Evolutionary conservation across 2,329 filamentous ascomycete genomes (phyloP).

Genomic region (Arthrobotrys conoides): DNA sequence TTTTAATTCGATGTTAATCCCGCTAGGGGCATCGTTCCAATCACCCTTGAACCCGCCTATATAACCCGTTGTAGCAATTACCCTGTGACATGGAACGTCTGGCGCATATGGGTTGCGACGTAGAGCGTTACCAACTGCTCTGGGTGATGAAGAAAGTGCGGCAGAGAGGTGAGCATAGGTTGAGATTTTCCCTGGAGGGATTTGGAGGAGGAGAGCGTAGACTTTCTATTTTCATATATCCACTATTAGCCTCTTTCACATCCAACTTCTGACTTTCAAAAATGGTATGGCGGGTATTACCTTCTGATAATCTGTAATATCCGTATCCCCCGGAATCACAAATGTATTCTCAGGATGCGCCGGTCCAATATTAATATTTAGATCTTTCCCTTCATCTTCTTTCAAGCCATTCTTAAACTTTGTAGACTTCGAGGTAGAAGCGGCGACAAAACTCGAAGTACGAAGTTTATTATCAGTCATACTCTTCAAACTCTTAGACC

Average conservation of each 20-base stretch:
- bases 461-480: not conserved
- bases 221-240: slow-evolving; percentile 67
- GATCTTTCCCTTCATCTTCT: slow-evolving; percentile 3
- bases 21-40: slow-evolving; percentile 75
- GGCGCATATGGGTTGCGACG: slow-evolving; percentile 83
- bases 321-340: slow-evolving; percentile 38
- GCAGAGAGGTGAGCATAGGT: slow-evolving; percentile 82
- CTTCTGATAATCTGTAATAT: slow-evolving; percentile 45
- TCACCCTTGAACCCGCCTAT: slow-evolving; percentile 80
- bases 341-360: slow-evolving; percentile 50
- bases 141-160: slow-evolving; percentile 78
- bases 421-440: not conserved
- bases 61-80: slow-evolving; percentile 79
- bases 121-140: slow-evolving; percentile 83
- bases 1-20: slow-evolving; percentile 77
- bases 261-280: not conserved
- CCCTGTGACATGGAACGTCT: slow-evolving; percentile 83
- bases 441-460: not conserved
- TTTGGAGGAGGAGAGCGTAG: slow-evolving; percentile 81
- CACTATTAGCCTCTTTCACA: not conserved
- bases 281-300: slow-evolving; percentile 3
- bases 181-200: slow-evolving; percentile 80
- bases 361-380: slow-evolving; percentile 22
- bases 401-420: not conserved
- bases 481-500: slow-evolving; percentile 25